Percentiles rank a stretch among this genome's conserved stretches.
phyloP scores from a whole-genome alignment of 305 asterid genomes.

The Rubia peregrina region DNA sequence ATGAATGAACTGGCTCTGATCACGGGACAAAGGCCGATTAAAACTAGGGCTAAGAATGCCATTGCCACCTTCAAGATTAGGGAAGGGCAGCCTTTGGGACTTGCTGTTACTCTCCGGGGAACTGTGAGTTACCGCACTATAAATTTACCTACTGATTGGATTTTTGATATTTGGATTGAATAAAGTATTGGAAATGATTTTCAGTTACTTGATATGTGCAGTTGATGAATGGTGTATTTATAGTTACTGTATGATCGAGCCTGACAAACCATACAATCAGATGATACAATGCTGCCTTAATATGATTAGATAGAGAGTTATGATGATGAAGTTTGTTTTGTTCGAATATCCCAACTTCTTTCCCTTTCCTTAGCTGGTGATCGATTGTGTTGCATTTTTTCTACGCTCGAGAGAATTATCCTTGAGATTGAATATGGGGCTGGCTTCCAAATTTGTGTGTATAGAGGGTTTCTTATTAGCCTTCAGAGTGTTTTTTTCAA shows the following conservation, averaged over 20 bases:
- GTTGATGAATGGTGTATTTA: background rate
- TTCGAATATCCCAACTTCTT: background rate
- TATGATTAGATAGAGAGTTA: background rate
- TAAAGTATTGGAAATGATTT: background rate
- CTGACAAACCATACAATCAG: background rate
- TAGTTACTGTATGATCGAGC: background rate
- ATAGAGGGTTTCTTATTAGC: background rate
- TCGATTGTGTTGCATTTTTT: background rate
- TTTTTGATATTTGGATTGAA: background rate
- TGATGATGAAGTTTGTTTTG: background rate
- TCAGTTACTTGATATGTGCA: background rate
- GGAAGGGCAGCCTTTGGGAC: constrained; percentile 85
- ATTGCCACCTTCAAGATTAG: constrained; percentile 86
- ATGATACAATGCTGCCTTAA: background rate
- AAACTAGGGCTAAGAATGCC: constrained; percentile 91
- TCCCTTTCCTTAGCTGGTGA: background rate
- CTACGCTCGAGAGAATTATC: background rate
- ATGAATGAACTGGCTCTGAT: constrained; percentile 80
- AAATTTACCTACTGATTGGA: background rate
- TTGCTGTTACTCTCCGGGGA: constrained; percentile 90
- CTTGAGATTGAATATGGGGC: background rate
- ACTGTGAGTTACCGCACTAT: constrained; percentile 31
- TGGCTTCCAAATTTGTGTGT: background rate
- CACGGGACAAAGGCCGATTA: constrained; percentile 86
- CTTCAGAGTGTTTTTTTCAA: background rate